Conservation (phyloP, 1,284 basidiomycete genomes). For the Papiliotrema flavescens region DNA sequence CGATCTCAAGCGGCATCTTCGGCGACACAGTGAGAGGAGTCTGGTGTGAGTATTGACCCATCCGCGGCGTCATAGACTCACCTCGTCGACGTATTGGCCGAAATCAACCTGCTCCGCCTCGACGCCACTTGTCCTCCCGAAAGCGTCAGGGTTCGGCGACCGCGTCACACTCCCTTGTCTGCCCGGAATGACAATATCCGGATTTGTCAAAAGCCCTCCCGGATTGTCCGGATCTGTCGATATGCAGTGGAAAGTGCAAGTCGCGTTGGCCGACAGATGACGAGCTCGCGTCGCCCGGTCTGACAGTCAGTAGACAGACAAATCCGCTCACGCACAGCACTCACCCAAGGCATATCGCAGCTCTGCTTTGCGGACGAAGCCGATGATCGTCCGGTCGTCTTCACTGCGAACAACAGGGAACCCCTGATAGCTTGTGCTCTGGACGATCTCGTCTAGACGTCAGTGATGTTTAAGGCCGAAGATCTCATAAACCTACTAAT, state of each 20-base stretch:
- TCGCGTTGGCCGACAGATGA: slow-evolving; percentile 61
- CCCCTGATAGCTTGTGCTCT: slow-evolving; percentile 73
- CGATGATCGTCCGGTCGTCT: slow-evolving; percentile 61
- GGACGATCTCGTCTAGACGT: slow-evolving; percentile 60
- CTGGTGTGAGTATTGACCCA: slow-evolving; percentile 48
- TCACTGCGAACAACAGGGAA: slow-evolving; percentile 74
- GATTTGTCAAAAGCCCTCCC: slow-evolving; percentile 16
- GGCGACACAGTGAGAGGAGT: slow-evolving; percentile 92
- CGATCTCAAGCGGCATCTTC: slow-evolving; percentile 88
- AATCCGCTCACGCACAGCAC: slow-evolving; percentile 14
- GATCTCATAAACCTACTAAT: slow-evolving; percentile 59
- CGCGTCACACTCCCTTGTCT: slow-evolving; percentile 6
- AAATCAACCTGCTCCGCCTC: slow-evolving; percentile 59
- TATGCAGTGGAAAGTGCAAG: slow-evolving; percentile 62
- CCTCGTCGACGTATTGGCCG: slow-evolving; percentile 89
- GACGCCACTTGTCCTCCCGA: slow-evolving; percentile 18
- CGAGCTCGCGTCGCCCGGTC: slow-evolving; percentile 67
- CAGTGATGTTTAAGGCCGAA: not conserved
- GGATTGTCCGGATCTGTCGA: slow-evolving; percentile 23
- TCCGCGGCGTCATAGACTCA: slow-evolving; percentile 44
- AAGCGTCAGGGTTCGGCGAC: slow-evolving; percentile 2
- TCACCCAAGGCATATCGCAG: slow-evolving; percentile 78
- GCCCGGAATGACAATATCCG: slow-evolving; percentile 35
- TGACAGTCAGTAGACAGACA: slow-evolving; percentile 34
- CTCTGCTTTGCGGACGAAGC: slow-evolving; percentile 85